A percentile compares a stretch with the other conserved stretches of the same genome.
Conservation (phyloP, 768 basidiomycete genomes). For the Pulveroboletus sp. region DNA sequence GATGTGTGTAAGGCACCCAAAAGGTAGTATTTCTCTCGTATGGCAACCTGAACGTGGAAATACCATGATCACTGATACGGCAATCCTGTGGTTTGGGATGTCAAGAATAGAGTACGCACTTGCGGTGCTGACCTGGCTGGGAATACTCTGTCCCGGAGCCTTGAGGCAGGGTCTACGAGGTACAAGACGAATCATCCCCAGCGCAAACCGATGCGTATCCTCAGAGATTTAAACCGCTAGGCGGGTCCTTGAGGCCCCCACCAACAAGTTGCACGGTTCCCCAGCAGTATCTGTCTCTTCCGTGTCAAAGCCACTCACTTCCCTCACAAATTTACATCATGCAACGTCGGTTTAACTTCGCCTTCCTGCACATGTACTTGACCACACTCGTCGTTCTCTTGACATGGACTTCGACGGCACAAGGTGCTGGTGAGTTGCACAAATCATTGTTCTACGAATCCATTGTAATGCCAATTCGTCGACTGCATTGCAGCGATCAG, state of each 20-base stretch:
- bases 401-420: conserved; percentile 4
- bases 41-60: not conserved
- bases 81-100: conserved; percentile 1
- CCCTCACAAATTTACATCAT: not conserved
- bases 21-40: not conserved
- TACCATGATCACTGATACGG: not conserved
- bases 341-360: not conserved
- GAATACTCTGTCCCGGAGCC: not conserved
- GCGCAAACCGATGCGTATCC: conserved; percentile 3
- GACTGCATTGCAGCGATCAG: conserved; percentile 1
- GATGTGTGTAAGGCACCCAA: not conserved
- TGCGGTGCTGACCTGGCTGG: conserved; percentile 2
- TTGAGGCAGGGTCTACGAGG: not conserved
- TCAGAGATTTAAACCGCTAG: conserved; percentile 5
- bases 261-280: not conserved
- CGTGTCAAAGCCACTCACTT: not conserved
- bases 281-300: not conserved
- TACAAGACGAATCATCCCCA: not conserved
- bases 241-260: not conserved
- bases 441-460: not conserved
- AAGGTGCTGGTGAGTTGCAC: conserved; percentile 6
- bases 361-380: not conserved
- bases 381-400: conserved; percentile 1
- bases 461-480: not conserved
- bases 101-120: not conserved